Evolutionary conservation across 192 early-diverging fungal species (phyloP), one percentile per base, ranked within the genome.

Genomic region (Entomortierella beljakovae): DNA sequence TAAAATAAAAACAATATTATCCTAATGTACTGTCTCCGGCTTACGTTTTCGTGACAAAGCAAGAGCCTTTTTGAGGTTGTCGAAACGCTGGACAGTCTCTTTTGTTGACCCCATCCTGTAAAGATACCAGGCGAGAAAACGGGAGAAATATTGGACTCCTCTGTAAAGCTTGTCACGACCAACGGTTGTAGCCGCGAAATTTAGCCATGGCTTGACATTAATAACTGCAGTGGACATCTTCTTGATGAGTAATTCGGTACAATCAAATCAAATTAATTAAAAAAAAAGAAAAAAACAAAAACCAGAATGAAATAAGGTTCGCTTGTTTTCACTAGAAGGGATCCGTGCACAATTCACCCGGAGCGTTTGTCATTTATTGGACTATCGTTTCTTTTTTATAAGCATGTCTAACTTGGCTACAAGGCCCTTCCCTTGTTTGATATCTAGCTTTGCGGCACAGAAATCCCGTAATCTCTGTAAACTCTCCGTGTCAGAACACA

Each of bases 81-180:
- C 81, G 71, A 89, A 85, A 52, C 89, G 85, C 23, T 77, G 83
- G 25, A 93, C 69, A 23, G 75, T 80, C 11, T 88, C 89, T 68
- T 92, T 90, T 57, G 83, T 62, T 59, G 83, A 76, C n/a, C 83
- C 88, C 32, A 85, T 68, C 55, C 86, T 82, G 46, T 81, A 61
- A 57, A 92, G 57, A 64, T 89, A 86, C 87, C 90, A 94, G 35
- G 85, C 88, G 34, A 93, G 82, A 71, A 96, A 94, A 20, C 94
- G 93, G 11, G 92, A 84, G 74, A 94, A 90, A 85, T 95, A 96
- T 80, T 98, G 97, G 26, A 94, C 87, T 53, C 93, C 84, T 68
- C 95, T 90, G 76, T 91, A 91, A n/a, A 85, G 64, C 68, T 93
- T 93, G 72, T 94, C 93, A 64, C 93, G 91, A 32, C 92, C 93